Conservation (phyloP, 2,329 filamentous ascomycete species). For the Paradendryphiella salina region DNA sequence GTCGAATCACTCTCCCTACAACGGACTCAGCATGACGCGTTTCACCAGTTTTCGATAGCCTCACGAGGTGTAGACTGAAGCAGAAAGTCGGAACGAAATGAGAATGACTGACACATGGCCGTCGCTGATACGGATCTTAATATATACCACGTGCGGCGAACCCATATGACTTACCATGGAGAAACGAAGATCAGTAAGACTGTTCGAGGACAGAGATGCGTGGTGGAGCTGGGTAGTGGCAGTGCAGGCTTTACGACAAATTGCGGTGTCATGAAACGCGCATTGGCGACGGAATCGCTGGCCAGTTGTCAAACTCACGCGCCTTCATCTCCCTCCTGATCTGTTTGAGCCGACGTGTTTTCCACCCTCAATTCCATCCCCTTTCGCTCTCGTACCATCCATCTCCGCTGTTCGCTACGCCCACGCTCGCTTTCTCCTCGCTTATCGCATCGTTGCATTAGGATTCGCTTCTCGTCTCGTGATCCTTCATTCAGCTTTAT, state of each 20-base stretch:
- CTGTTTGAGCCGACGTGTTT: background rate
- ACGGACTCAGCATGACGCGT: background rate
- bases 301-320: conserved; percentile 15
- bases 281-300: conserved; percentile 18
- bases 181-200: conserved; percentile 1
- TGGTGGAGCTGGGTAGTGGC: conserved; percentile 14
- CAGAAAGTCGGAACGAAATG: background rate
- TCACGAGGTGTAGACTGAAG: background rate
- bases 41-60: background rate
- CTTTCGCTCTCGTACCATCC: background rate
- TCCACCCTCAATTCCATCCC: background rate
- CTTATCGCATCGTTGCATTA: background rate
- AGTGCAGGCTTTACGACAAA: conserved; percentile 23
- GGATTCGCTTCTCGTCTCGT: background rate
- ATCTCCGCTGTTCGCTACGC: background rate
- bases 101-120: background rate
- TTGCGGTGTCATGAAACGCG: conserved; percentile 33
- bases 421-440: background rate
- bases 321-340: conserved; percentile 25
- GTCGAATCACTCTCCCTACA: too few species aligned
- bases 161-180: background rate
- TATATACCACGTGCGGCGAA: background rate
- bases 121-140: conserved; percentile 3
- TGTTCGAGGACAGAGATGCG: conserved; percentile 8
- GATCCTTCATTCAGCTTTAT: conserved; percentile 4